Base-by-base conservation (phyloP, 371 early-diverging fungal genomes). In the Sporodiniella umbellata region DNA sequence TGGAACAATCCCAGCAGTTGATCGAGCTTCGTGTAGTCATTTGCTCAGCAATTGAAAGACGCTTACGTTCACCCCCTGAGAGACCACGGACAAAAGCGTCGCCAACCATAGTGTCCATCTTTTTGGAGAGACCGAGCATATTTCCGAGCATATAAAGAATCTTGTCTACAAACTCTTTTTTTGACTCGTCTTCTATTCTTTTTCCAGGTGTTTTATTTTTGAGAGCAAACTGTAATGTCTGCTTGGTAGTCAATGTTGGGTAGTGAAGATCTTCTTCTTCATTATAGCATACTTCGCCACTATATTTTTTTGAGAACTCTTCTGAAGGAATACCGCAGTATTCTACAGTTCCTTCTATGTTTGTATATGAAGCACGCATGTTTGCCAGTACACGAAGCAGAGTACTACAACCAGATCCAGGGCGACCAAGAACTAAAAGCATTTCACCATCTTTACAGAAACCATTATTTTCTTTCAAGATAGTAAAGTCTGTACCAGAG, bases 61-160 rank as follows among this genome's bases (percentile, higher is more conserved):
- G 79, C 78, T 90, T 89, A 61, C 83, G 71, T 68, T 80, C 90
- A 58, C 90, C 91, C 47, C 81, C 91, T 15, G 78, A 78, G 17
- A 87, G 72, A 46, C 89, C 88, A 55, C 85, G 83, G 35, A 83
- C 56, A 44, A 75, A 75, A 0, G 80, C 85, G 47, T 89, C 81
- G 25, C 92, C 92, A 18, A 91, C 85, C 35, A 82, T 62, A 1
- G 86, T 80, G 64, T 89, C 62, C 39, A 79, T 74, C 59, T 78
- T 78, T 43, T 80, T 76, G 21, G 73, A 69, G 26, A 86, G 66
- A 26, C 84, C 80, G 14, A 84, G 62, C 68, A 79, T 64, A 38
- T 73, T 72, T 25, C 71, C 59, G 10, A 77, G 62, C 68, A 68
- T 64, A n/a, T 67, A 66, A 15, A 75, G 63, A 23, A 79, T 45